A percentile compares a stretch with the other conserved stretches of the same genome.
Conservation (phyloP, 768 basidiomycete species). For the Tulasnella sp. region DNA sequence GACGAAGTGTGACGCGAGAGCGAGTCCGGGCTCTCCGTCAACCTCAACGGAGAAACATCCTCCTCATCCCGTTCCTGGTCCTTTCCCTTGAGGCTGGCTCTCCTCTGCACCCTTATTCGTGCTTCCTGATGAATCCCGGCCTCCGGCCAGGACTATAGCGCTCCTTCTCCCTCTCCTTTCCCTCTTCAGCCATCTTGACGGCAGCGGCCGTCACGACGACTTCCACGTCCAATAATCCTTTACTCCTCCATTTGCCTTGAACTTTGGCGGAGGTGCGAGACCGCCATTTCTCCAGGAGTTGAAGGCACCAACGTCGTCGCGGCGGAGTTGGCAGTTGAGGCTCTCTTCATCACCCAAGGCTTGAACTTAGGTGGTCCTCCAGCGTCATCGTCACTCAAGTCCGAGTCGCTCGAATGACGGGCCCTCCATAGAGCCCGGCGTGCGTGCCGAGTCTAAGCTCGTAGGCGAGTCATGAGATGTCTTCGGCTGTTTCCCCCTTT, state of each 20-base stretch:
- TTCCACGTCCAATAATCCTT: conserved; percentile 26
- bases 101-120: conserved; percentile 20
- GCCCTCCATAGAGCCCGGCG: too few species aligned
- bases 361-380: conserved; percentile 22
- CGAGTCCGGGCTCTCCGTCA: conserved; percentile 23
- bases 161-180: neutral
- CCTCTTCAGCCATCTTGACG: neutral
- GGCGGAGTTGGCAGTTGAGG: neutral
- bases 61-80: neutral
- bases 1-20: conserved; percentile 4
- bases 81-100: neutral
- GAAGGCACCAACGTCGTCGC: neutral
- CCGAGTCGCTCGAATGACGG: conserved; percentile 21
- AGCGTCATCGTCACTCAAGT: conserved; percentile 7
- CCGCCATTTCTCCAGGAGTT: neutral
- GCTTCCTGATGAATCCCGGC: conserved; percentile 21
- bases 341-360: conserved; percentile 21
- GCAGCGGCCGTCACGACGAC: conserved; percentile 6
- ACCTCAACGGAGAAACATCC: neutral
- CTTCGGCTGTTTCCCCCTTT: too few species aligned
- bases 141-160: conserved; percentile 17
- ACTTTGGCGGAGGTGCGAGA: conserved; percentile 8
- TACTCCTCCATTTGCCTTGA: conserved; percentile 3
- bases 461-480: too few species aligned
- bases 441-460: too few species aligned